Conservation (phyloP, 805 yeast species). For the Yarrowia sp. region DNA sequence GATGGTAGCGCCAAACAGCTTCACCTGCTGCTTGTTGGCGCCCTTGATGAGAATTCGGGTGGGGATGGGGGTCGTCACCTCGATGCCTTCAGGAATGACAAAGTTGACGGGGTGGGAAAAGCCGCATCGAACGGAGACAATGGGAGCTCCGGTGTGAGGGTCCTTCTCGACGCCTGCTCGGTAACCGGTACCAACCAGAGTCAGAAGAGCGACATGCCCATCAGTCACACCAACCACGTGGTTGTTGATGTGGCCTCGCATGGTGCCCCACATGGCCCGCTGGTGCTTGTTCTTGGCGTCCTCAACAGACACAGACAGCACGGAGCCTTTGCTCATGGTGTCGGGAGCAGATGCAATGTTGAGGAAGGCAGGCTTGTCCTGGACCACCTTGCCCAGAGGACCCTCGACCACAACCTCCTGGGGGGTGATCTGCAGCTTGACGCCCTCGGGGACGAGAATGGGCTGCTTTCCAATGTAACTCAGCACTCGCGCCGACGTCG, state of each 20-base stretch:
- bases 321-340: constrained; percentile 15
- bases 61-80: constrained; percentile 80
- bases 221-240: constrained; percentile 87
- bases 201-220: constrained; percentile 86
- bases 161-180: constrained; percentile 77
- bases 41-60: constrained; percentile 88
- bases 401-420: constrained; percentile 28
- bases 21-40: constrained; percentile 83
- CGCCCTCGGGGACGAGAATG: constrained; percentile 35
- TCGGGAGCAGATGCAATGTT: constrained; percentile 10
- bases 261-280: constrained; percentile 94
- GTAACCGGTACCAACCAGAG: constrained; percentile 96
- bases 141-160: constrained; percentile 54
- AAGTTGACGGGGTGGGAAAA: constrained; percentile 81
- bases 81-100: constrained; percentile 76
- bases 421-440: constrained; percentile 27
- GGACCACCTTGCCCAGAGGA: constrained; percentile 25
- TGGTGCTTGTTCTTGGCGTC: constrained; percentile 68
- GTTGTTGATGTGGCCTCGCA: constrained; percentile 78
- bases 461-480: constrained; percentile 38
- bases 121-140: constrained; percentile 84
- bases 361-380: constrained; percentile 32
- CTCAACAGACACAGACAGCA: constrained; percentile 58
- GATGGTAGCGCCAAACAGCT: constrained; percentile 84
- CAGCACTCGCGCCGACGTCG: constrained; percentile 34